Evolutionary conservation across 129 eudicot genomes (phyloP), one percentile per base, ranked within the genome.

Genomic region (Heracleum sosnowskyi): DNA sequence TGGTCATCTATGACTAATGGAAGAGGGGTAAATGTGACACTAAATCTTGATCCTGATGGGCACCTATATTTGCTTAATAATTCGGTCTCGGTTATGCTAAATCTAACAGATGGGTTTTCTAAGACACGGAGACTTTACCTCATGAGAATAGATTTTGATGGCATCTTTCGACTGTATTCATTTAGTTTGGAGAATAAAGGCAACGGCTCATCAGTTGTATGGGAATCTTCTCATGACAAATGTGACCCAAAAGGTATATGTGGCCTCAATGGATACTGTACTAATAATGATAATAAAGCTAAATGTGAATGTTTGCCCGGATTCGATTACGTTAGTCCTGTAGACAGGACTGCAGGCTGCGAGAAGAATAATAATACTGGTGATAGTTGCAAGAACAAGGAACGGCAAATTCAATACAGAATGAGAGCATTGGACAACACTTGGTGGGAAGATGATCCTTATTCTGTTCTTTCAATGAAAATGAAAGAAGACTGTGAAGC

Each of bases 101-200:
- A 83, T 79, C 16, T 86, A 47, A 81, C 89, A 0, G 36, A 20
- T 10, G 89, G 85, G 64, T 78, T 77, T 24, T 62, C 18, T 41
- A 66, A 71, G 7, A 57, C 35, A 34, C 40, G 31, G 62, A 62
- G 47, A 42, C 64, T 83, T 57, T 85, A 85, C 44, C 76, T 36
- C 10, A 34, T 84, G 86, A 86, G 44, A 75, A 20, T 83, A 6
- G 89, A 88, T 75, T 81, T 44, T 45, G 89, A 85, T 77, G 92
- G 92, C 7, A 86, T 88, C 77, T 37, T 88, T 57, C 47, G 88
- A 62, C 7, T 88, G 49, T 88, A 88, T 79, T 55, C 31, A 24
- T 24, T 4, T 22, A 55, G 64, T 55, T 55, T 24, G 29, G 64
- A 55, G 42, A 31, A 22, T 69, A 53, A 11, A 20, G 0, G 1